phyloP scores from a whole-genome alignment of 305 asterid species.

The Solanum hybrid region DNA sequence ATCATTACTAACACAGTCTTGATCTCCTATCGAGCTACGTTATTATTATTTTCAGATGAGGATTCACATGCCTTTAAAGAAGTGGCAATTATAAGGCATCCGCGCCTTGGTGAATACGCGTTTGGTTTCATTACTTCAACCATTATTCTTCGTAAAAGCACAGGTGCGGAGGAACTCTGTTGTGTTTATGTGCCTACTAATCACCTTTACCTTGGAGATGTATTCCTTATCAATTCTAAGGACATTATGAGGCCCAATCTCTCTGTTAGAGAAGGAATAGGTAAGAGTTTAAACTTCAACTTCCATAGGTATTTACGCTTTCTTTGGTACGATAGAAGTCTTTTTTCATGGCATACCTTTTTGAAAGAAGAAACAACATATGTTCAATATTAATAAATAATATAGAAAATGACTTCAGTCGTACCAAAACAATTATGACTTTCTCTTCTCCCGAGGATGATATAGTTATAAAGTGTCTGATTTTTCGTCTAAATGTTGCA shows the following conservation, averaged over 20 bases:
- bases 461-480: not conserved
- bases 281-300: constrained; percentile 5
- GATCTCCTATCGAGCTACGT: not conserved
- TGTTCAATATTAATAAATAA: not conserved
- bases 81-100: constrained; percentile 13
- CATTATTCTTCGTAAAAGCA: constrained; percentile 7
- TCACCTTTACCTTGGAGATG: constrained; percentile 36
- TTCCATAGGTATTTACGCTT: not conserved
- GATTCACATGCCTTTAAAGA: constrained; percentile 23
- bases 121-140: constrained; percentile 20
- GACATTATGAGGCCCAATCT: constrained; percentile 24
- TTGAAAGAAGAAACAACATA: not conserved
- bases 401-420: not conserved
- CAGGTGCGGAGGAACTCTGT: constrained; percentile 25
- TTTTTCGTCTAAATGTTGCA: constrained; percentile 15
- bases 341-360: not conserved
- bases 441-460: not conserved
- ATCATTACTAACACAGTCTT: not conserved
- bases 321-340: not conserved
- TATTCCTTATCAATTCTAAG: constrained; percentile 25
- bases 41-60: constrained; percentile 11
- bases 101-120: constrained; percentile 15
- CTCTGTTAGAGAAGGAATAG: constrained; percentile 26
- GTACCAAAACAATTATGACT: not conserved
- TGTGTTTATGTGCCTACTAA: constrained; percentile 33